A percentile compares a stretch with the other conserved stretches of the same genome.
Evolutionary conservation across 2,329 filamentous ascomycete species (phyloP).

Genomic region (Coniosporium tulheliwenetii): DNA sequence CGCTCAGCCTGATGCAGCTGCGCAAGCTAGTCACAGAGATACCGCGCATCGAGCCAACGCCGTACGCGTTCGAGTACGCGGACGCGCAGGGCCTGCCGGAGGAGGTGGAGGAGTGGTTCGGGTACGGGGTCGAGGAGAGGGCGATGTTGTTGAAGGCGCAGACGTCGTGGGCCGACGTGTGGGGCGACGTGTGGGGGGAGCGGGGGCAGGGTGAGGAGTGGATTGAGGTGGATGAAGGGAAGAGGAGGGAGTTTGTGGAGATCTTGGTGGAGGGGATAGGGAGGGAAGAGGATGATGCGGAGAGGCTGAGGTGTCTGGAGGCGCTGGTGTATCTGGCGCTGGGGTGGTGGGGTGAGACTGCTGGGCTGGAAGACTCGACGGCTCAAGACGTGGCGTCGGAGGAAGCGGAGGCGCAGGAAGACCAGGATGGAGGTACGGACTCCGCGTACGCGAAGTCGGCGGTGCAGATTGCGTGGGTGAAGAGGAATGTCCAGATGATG

Average conservation of each 20-base stretch:
- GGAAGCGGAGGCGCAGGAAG: conserved; percentile 9
- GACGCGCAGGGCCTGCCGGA: conserved; percentile 50
- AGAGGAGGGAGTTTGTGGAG: conserved; percentile 41
- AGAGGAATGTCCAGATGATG: conserved; percentile 25
- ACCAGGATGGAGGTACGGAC: conserved; percentile 14
- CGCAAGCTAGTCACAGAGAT: conserved; percentile 27
- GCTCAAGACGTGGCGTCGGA: conserved; percentile 11
- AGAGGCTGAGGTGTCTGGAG: conserved; percentile 21
- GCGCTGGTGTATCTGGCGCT: conserved; percentile 30
- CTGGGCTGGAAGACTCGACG: conserved; percentile 18
- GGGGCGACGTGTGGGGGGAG: conserved; percentile 29
- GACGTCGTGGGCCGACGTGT: conserved; percentile 21
- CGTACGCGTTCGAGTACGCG: conserved; percentile 62
- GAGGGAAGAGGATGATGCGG: conserved; percentile 12
- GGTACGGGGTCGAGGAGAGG: conserved; percentile 77
- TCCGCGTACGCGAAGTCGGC: conserved; percentile 16
- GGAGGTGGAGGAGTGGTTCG: conserved; percentile 96
- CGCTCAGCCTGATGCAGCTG: conserved; percentile 31
- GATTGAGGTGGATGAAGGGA: conserved; percentile 46
- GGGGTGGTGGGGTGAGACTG: conserved; percentile 34
- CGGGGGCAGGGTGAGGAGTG: conserved; percentile 38
- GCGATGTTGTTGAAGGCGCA: conserved; percentile 61
- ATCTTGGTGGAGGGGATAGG: conserved; percentile 18
- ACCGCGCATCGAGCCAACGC: conserved; percentile 22
- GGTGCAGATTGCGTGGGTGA: conserved; percentile 28